Evolutionary conservation across 345 rosid species (phyloP).

Genomic region (Syzygium aqueum): DNA sequence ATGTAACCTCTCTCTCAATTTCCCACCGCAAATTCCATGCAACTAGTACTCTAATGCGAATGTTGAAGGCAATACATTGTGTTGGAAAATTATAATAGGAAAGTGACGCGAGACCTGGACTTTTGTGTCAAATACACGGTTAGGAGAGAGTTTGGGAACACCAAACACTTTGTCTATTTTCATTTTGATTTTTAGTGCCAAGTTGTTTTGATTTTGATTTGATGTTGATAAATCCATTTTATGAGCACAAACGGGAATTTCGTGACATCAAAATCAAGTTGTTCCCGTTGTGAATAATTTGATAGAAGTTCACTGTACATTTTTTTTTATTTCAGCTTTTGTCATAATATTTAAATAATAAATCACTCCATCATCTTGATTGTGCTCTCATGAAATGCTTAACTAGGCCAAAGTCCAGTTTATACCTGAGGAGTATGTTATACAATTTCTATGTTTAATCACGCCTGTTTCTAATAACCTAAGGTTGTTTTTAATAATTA

Average conservation of each 20-base stretch:
- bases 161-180: neutral
- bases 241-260: neutral
- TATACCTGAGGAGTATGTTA: neutral
- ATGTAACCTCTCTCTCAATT: neutral
- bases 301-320: neutral
- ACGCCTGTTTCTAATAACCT: neutral
- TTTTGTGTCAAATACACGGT: neutral
- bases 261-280: neutral
- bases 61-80: neutral
- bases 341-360: neutral
- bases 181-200: neutral
- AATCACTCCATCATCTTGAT: neutral
- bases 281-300: neutral
- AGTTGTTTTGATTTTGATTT: neutral
- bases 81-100: no score
- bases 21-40: neutral
- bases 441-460: neutral
- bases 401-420: neutral
- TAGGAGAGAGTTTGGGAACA: neutral
- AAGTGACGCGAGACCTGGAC: neutral
- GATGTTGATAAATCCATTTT: neutral
- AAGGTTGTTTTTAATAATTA: neutral
- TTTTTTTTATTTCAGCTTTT: neutral
- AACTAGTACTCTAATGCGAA: neutral
- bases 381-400: neutral